A percentile compares a stretch with the other conserved stretches of the same genome.
phyloP scores from a whole-genome alignment of 108 stramenopile species.

The Pseudonitzschia multistriata region DNA sequence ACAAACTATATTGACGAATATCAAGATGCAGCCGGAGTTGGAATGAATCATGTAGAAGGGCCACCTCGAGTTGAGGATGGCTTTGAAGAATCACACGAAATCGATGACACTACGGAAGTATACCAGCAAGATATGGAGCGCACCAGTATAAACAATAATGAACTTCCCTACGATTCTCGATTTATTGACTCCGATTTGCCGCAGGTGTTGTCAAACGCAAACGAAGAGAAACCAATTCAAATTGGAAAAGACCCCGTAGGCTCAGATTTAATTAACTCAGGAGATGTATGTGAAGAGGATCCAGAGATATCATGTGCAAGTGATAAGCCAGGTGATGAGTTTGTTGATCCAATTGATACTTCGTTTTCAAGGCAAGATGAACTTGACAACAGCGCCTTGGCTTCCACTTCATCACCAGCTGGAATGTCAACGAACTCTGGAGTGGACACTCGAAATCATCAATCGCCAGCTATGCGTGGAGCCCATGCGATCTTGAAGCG shows the following conservation, averaged over 20 bases:
- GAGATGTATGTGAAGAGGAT: constrained; percentile 18
- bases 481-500: constrained; percentile 52
- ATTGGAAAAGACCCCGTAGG: constrained; percentile 12
- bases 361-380: constrained; percentile 3
- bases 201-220: neutral
- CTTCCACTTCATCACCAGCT: neutral
- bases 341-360: constrained; percentile 28
- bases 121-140: neutral
- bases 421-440: constrained; percentile 16
- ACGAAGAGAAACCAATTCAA: constrained; percentile 32
- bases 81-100: constrained; percentile 1
- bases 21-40: neutral
- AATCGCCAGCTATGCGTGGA: constrained; percentile 47
- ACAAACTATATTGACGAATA: neutral
- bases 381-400: neutral
- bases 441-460: constrained; percentile 13
- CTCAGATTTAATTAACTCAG: constrained; percentile 7
- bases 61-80: neutral
- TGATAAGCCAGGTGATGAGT: neutral
- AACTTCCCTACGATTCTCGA: neutral
- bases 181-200: neutral
- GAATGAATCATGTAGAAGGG: neutral
- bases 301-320: neutral
- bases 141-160: neutral
- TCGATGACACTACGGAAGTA: neutral